These are phyloP conservation scores for Penicillium diatomitis DNA, from an alignment of 495 filamentous ascomycete species.

Conservation along the genomic window DNA sequence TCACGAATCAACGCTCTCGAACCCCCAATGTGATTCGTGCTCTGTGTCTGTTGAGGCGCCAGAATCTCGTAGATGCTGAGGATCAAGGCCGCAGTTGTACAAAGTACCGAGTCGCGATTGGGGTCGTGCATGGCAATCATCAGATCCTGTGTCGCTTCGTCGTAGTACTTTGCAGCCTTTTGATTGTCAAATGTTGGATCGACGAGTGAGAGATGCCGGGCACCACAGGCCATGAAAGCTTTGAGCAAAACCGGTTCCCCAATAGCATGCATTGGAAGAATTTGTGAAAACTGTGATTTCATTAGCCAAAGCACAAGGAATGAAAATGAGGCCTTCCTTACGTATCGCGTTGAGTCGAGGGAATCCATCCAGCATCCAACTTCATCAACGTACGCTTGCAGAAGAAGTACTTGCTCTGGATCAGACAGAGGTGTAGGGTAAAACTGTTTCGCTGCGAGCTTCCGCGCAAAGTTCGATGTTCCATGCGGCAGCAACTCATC, in stretches of 20 bases:
- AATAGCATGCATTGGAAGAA: conserved; percentile 73
- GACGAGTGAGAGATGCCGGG: conserved; percentile 64
- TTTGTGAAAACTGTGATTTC: conserved; percentile 56
- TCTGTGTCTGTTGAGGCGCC: conserved; percentile 62
- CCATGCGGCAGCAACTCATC: conserved; percentile 22
- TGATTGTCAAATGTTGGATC: conserved; percentile 65
- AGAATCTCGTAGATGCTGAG: conserved; percentile 91
- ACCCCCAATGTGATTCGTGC: conserved; percentile 81
- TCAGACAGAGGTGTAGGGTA: conserved; percentile 52
- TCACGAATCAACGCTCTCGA: conserved; percentile 84
- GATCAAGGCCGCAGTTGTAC: conserved; percentile 80
- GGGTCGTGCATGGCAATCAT: conserved; percentile 68
- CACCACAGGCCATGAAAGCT: conserved; percentile 83
- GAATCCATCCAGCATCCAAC: conserved; percentile 93
- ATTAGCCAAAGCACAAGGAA: conserved; percentile 3
- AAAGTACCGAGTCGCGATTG: conserved; percentile 72
- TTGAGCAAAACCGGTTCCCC: conserved; percentile 86
- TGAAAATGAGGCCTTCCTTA: conserved; percentile 21
- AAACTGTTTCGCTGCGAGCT: conserved; percentile 18
- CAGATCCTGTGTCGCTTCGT: conserved; percentile 67
- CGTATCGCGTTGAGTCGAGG: conserved; percentile 77
- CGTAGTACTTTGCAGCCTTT: conserved; percentile 73
- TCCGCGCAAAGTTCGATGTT: conserved; percentile 19
- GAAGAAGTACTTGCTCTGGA: conserved; percentile 69
- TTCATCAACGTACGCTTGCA: conserved; percentile 88